Conservation (phyloP, 352 stramenopile genomes). For the Pythium biforme region DNA sequence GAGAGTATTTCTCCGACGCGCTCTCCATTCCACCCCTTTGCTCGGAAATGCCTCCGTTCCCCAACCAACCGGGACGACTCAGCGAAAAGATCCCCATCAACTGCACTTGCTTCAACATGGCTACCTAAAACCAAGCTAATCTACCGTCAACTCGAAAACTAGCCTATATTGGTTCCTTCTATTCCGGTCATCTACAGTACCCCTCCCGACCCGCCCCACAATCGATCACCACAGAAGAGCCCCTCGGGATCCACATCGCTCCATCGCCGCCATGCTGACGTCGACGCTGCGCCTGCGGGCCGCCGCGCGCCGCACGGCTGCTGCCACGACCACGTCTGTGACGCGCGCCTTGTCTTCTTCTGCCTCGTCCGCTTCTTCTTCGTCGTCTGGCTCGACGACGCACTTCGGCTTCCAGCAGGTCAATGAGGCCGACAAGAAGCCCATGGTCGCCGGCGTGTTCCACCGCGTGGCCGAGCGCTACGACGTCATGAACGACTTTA, state of each 20-base stretch:
- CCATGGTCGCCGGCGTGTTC: conserved; percentile 96
- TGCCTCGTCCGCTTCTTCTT: not conserved
- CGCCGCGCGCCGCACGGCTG: not conserved
- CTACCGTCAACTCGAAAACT: conserved; percentile 8
- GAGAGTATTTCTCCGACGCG: too few species aligned
- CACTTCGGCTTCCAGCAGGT: conserved; percentile 92
- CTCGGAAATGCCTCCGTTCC: too few species aligned
- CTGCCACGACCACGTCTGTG: not conserved
- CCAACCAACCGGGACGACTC: too few species aligned
- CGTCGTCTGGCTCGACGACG: conserved; percentile 38
- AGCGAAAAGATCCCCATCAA: too few species aligned
- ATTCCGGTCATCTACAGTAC: conserved; percentile 7
- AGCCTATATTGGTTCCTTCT: conserved; percentile 3
- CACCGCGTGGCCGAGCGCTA: conserved; percentile 95
- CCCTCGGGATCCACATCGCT: not conserved
- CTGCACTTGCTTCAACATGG: too few species aligned
- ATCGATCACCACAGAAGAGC: conserved; percentile 9
- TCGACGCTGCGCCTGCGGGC: not conserved
- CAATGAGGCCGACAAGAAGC: conserved; percentile 91
- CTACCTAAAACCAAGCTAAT: too few species aligned
- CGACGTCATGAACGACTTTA: conserved; percentile 99
- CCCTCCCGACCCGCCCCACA: not conserved
- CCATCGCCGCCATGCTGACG: not conserved
- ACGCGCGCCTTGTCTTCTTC: not conserved
- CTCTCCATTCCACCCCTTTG: too few species aligned